Base-by-base conservation (phyloP, 441 rosid genomes). In the Hypseocharis bilobata region DNA sequence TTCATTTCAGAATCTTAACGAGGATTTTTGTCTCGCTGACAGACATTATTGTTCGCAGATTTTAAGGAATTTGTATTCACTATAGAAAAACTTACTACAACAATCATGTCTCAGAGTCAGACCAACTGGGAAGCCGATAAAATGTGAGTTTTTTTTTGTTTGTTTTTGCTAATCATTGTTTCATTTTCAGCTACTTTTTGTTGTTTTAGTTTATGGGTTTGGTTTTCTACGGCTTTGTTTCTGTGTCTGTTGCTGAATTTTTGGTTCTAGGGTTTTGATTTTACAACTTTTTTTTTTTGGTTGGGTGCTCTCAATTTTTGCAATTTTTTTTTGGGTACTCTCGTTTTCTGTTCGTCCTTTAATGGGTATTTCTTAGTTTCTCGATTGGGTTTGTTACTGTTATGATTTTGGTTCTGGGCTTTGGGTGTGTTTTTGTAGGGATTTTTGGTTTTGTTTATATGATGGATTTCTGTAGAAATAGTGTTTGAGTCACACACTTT, bases 91-190 rank as follows among this genome's bases (percentile, higher is more conserved):
- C 8, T 32, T n/a, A n/a, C n/a, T n/a, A 10, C 38, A 1, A 1
- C 56, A 7, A 22, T 22, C 57, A 51, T 51, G 57, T 51, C 57
- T 51, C 57, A 51, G 57, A 23, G 28, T 51, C 57, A 51, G 57
- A 23, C 57, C 57, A 51, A 51, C 57, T 51, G 57, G 57, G 57
- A 51, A 51, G 57, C 57, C 4, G 57, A 51, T 51, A 51, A 51
- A 51, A 51, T 51, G 57, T 51, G 57, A 51, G 57, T 20, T 13
- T 10, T 51, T 51, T 22, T 10, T 5, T 5, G 57, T 7, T 51
- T 51, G 27, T 22, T 51, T 51, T 4, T 26, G 56, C n/a, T n/a
- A n/a, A n/a, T n/a, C n/a, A n/a, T n/a, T n/a, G n/a, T n/a, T n/a
- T n/a, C n/a, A n/a, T n/a, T n/a, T n/a, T n/a, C n/a, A n/a, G n/a